phyloP scores from a whole-genome alignment of 1,284 basidiomycete species.

The Anthracocystis setariae region DNA sequence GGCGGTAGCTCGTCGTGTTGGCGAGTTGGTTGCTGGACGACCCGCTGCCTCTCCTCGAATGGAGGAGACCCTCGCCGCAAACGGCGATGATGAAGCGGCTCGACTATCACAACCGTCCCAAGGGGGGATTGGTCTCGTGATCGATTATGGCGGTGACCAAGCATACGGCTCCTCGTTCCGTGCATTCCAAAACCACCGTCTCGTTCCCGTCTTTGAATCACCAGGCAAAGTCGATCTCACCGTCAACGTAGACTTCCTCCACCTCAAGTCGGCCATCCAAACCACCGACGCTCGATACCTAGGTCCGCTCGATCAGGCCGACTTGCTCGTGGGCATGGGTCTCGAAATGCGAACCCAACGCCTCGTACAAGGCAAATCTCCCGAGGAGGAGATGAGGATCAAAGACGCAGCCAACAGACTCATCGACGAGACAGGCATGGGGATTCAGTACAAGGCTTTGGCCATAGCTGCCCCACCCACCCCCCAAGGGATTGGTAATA shows the following conservation, averaged over 20 bases:
- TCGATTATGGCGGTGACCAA: slow-evolving; percentile 88
- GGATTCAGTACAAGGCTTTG: slow-evolving; percentile 73
- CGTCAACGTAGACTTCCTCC: slow-evolving; percentile 93
- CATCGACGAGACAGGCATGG: slow-evolving; percentile 73
- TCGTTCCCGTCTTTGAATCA: slow-evolving; percentile 83
- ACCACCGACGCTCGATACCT: slow-evolving; percentile 69
- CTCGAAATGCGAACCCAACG: slow-evolving; percentile 74
- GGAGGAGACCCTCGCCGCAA: not conserved
- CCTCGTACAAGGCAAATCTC: slow-evolving; percentile 71
- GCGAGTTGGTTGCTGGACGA: slow-evolving; percentile 60
- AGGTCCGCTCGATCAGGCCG: slow-evolving; percentile 77
- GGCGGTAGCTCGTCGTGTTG: slow-evolving; percentile 58
- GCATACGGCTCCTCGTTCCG: slow-evolving; percentile 81
- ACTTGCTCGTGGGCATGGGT: slow-evolving; percentile 75
- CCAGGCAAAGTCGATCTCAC: slow-evolving; percentile 93
- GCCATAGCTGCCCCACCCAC: slow-evolving; percentile 62
- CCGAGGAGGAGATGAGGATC: slow-evolving; percentile 71
- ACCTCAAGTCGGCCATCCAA: slow-evolving; percentile 80
- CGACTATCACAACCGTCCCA: slow-evolving; percentile 46
- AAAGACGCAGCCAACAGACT: slow-evolving; percentile 71
- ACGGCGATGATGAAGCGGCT: not conserved
- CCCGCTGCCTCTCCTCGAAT: slow-evolving; percentile 20
- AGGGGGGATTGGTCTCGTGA: slow-evolving; percentile 82
- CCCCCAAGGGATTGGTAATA: not conserved
- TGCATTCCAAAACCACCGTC: slow-evolving; percentile 88